Conservation (phyloP, 306 rosid genomes). For the Crotalaria pallida region DNA sequence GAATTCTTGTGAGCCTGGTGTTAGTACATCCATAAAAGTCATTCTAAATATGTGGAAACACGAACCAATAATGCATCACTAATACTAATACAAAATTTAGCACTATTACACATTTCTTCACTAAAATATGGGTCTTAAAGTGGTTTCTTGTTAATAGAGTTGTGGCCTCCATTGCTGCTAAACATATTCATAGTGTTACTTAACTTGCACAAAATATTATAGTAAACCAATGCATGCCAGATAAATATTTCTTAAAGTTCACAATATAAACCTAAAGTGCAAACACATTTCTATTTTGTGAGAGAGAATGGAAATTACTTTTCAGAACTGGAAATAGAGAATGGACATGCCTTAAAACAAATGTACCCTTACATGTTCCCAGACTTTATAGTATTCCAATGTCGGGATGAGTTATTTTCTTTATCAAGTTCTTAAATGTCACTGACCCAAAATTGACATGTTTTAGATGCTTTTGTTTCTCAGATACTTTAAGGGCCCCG, state of each 20-base stretch:
- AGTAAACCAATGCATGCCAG: neutral
- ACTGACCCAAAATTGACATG: conserved; percentile 4
- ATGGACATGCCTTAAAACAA: neutral
- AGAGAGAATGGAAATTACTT: neutral
- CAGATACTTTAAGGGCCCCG: conserved; percentile 91
- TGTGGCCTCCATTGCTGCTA: neutral
- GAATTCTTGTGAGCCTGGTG: neutral
- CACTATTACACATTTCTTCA: neutral
- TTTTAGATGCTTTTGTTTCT: conserved; percentile 21
- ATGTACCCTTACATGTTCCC: neutral
- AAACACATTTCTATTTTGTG: no score
- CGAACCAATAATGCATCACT: neutral
- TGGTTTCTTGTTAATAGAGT: neutral
- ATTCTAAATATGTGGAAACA: conserved; percentile 2
- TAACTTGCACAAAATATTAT: neutral
- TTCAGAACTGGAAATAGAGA: neutral
- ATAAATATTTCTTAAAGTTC: neutral
- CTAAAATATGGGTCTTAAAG: neutral
- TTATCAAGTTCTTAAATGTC: conserved; percentile 10
- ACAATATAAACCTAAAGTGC: neutral
- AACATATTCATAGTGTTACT: neutral
- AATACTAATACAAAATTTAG: neutral
- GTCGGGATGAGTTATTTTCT: conserved; percentile 4
- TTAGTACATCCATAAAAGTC: neutral
- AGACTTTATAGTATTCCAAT: neutral